Base-by-base conservation (phyloP, 2,329 filamentous ascomycete genomes). In the Pseudogymnoascus sp. region DNA sequence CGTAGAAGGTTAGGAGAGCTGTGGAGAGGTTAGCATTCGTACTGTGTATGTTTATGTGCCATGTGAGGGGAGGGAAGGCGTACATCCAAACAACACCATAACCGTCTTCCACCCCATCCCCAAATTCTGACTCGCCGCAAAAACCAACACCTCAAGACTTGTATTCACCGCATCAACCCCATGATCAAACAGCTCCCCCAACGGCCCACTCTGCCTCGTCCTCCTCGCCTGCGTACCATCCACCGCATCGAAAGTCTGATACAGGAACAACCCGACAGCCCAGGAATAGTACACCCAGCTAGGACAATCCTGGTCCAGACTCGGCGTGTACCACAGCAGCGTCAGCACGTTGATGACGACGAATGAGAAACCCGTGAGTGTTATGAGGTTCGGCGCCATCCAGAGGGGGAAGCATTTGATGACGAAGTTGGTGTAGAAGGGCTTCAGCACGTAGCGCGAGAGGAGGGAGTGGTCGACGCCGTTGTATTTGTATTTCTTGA, bases 211-310 rank as follows among this genome's bases (percentile, higher is more conserved):
- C 74, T 97, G 94, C 68, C 83, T 86, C 18, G 94, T 99, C 73
- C 94, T 87, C 71, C 93, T 86, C 86, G 94, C 94, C 74, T 99
- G 94, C 31, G 88, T 84, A 60, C 94, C 94, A 76, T 99, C 94
- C 27, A 97, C 92, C 1, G 93, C 94, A 76, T 99, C 94, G 76
- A 99, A 97, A 1, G 93, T 97, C 82, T 99, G 94, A 76, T 99
- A 99, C 60, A 97, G 75, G 74, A 97, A 97, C 67, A 99, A 77
- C 1, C 94, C 94, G 33, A 89, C 75, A 3, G 92, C 88, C 90
- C 92, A 99, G 70, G 86, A 89, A 67, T 88, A 89, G 79, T 99
- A 99, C 13, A 99, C 93, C 94, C 94, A 99, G 1, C 84, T 74
- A 8, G 94, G 94, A 73, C 93, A 97, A 74, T 99, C 90, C 75